A percentile compares a stretch with the other conserved stretches of the same genome.
Conservation (phyloP, 2,329 filamentous ascomycete species). For the Dryadomyces quercus-mongolicae region DNA sequence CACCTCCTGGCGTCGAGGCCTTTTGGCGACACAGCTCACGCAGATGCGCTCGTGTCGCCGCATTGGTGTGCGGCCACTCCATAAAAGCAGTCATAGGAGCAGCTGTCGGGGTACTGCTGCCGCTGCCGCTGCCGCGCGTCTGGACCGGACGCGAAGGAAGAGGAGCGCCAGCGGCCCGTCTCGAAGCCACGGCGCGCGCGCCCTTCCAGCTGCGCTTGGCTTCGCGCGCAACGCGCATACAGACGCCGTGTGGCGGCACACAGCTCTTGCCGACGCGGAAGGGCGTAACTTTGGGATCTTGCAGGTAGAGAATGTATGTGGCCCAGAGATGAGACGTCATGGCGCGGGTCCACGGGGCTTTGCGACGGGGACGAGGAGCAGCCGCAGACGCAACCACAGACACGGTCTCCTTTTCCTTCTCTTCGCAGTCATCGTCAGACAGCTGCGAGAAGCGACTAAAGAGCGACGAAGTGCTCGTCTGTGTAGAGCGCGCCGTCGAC, state of each 20-base stretch:
- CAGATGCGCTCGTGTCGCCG: slow-evolving; percentile 49
- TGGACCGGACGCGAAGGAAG: too few species aligned
- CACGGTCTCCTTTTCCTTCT: slow-evolving; percentile 17
- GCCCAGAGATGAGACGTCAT: slow-evolving; percentile 57
- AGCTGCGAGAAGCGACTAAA: slow-evolving; percentile 43
- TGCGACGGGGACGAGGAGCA: slow-evolving; percentile 15
- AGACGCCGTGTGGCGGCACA: slow-evolving; percentile 53
- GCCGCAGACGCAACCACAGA: too few species aligned
- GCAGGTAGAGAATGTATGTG: slow-evolving; percentile 51
- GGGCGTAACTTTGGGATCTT: slow-evolving; percentile 56
- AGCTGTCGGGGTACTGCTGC: slow-evolving; percentile 43
- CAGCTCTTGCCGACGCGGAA: slow-evolving; percentile 51
- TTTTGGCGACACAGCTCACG: slow-evolving; percentile 50
- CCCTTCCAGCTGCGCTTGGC: slow-evolving; percentile 57
- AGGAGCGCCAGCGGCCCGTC: not conserved
- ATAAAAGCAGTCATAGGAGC: slow-evolving; percentile 32
- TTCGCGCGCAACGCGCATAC: slow-evolving; percentile 51
- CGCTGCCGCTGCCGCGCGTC: slow-evolving; percentile 27
- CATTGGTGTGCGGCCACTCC: slow-evolving; percentile 52
- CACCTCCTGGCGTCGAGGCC: slow-evolving; percentile 28
- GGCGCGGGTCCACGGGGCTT: slow-evolving; percentile 49
- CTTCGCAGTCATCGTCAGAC: slow-evolving; percentile 44
- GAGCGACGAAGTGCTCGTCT: slow-evolving; percentile 40
- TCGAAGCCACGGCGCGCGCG: slow-evolving; percentile 28
- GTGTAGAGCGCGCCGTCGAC: slow-evolving; percentile 46